A percentile compares a stretch with the other conserved stretches of the same genome.
Evolutionary conservation across 306 rosid species (phyloP).

Genomic region (Adenanthera pavonina): DNA sequence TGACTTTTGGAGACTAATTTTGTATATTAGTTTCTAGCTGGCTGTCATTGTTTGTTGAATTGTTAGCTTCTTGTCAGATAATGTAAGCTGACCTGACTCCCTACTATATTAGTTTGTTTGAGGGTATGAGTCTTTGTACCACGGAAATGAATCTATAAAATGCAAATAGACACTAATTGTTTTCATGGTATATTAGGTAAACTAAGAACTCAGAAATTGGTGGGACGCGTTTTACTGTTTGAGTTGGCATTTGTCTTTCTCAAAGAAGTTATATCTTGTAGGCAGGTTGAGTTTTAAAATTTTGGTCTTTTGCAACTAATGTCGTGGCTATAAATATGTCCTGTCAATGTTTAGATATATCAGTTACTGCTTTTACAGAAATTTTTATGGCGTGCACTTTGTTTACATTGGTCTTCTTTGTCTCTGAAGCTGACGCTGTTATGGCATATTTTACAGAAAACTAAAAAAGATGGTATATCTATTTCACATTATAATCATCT

Average conservation of each 20-base stretch:
- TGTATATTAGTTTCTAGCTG: not conserved
- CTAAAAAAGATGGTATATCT: not conserved
- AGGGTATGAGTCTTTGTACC: slow-evolving; percentile 17
- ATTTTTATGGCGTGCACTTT: not conserved
- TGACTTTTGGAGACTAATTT: not conserved
- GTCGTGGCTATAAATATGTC: not conserved
- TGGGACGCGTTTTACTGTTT: not conserved
- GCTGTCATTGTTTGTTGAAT: slow-evolving; percentile 5
- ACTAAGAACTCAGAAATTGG: not conserved
- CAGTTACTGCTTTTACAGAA: not conserved
- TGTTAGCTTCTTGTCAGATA: slow-evolving; percentile 1
- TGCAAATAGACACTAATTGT: not conserved
- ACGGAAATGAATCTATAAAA: not conserved
- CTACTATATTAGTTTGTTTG: not conserved
- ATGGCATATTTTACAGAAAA: not conserved
- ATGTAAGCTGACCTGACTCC: not conserved
- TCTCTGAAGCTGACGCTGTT: not conserved
- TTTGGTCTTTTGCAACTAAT: not conserved
- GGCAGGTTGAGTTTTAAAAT: not conserved
- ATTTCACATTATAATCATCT: not conserved
- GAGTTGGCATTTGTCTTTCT: not conserved
- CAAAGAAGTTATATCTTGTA: not conserved
- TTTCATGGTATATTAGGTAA: not conserved
- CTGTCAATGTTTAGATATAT: not conserved
- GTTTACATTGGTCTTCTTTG: not conserved